Percentiles rank a stretch among this genome's conserved stretches.
Conservation (phyloP, 1,284 basidiomycete species). For the Chondrostereum purpureum region DNA sequence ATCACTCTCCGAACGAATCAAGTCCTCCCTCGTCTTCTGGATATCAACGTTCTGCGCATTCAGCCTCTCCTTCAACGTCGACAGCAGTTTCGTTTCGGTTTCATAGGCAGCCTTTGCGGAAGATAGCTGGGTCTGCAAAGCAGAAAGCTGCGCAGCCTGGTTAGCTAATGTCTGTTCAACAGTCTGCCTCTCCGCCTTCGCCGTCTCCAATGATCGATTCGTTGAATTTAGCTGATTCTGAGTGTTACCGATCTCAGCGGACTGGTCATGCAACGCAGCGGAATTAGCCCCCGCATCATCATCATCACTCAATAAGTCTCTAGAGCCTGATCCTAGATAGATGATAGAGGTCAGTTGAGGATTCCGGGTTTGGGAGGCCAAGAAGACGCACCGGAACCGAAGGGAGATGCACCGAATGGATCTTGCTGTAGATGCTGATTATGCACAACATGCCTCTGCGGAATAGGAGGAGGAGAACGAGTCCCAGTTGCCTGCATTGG, state of each 20-base stretch:
- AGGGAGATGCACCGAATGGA: constrained; percentile 32
- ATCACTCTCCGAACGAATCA: constrained; percentile 90
- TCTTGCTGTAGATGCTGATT: constrained; percentile 28
- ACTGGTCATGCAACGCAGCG: constrained; percentile 56
- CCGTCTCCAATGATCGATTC: constrained; percentile 55
- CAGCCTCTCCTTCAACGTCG: constrained; percentile 69
- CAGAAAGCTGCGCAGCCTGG: constrained; percentile 65
- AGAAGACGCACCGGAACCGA: constrained; percentile 21
- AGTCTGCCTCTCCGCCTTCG: constrained; percentile 51
- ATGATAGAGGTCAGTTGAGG: constrained; percentile 17
- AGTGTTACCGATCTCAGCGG: constrained; percentile 80
- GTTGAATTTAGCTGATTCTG: constrained; percentile 85
- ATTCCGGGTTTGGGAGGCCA: constrained; percentile 3
- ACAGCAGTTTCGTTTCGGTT: constrained; percentile 73
- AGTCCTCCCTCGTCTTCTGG: constrained; percentile 68
- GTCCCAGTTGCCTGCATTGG: constrained; percentile 14
- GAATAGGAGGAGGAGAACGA: constrained; percentile 16
- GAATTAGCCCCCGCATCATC: constrained; percentile 56
- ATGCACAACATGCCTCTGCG: constrained; percentile 19
- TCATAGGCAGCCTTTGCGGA: constrained; percentile 80
- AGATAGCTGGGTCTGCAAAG: constrained; percentile 69
- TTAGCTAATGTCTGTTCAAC: constrained; percentile 53
- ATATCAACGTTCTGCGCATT: constrained; percentile 72
- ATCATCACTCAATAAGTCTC: constrained; percentile 61
- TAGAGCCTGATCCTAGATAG: constrained; percentile 18